Evolutionary conservation across 768 basidiomycete genomes (phyloP), one percentile per base, ranked within the genome.

Genomic region (Boletus tomentosulus): DNA sequence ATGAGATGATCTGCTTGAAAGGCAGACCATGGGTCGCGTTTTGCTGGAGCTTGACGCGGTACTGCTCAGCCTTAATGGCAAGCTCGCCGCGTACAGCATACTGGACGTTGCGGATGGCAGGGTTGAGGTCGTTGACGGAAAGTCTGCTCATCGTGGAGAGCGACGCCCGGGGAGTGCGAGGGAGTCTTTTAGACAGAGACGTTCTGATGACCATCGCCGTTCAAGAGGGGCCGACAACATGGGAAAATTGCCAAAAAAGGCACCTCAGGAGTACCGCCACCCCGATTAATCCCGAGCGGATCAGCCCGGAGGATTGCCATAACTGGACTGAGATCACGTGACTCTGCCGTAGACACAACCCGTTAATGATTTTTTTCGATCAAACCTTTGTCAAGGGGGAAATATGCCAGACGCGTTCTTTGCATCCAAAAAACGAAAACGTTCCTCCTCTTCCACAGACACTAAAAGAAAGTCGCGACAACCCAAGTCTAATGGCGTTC

Each of bases 21-120:
- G 93, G 92, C 15, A 98, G 78, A 19, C 74, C 76, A 58, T 81
- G 73, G 53, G 75, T 38, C 15, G 63, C 66, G 24, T 74, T 73
- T 52, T 78, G 71, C 71, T 83, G 81, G 65, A 98, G 82, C 61
- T 78, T 71, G 48, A 86, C 85, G 51, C 87, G 80, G 61, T 89
- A 85, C 50, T 82, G 75, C 71, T 98, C 94, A 0, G 96, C 92
- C 69, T 89, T 91, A 75, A 98, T 90, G 4, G 96, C 93, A 58
- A 98, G 85, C 73, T 96, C 95, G 46, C 97, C 96, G 51, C 96
- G 90, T 28, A 99, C 96, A 52, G 96, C 96, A 68, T 99, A 99
- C 71, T 97, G 83, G 49, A 98, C 97, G 48, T 90, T 84, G 66
- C 84, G 80, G 45, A 97, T 78, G 54, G 85, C 77, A 3, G 88